Base-by-base conservation (phyloP, 2,329 filamentous ascomycete species). In the Aquanectria penicillioides region DNA sequence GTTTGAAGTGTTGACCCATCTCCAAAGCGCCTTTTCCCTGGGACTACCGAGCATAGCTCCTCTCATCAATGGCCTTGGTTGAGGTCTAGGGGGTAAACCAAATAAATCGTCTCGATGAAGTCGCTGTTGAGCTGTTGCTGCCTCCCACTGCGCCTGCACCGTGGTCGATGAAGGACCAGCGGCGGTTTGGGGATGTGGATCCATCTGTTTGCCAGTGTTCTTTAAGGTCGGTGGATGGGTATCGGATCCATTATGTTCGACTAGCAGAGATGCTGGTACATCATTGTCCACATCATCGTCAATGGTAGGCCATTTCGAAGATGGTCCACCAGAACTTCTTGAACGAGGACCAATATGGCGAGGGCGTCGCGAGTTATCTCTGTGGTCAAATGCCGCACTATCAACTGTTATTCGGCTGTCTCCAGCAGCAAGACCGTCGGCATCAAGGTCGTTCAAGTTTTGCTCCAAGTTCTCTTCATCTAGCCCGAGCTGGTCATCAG, bases 1-100 rank as follows among this genome's bases (percentile, higher is more conserved):
- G 71, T 97, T 95, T 31, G 91, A 87, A 56, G 95, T 92, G 70
- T 97, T 97, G 52, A 92, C 92, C 91, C 94, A 97, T 76, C 92
- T 86, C 89, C 93, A 97, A 80, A 97, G 86, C 4, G 94, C 93
- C 74, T 89, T 90, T 71, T 94, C 90, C 74, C 88, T 71, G 5
- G 78, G 77, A 49, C 72, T 76, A 9, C 75, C 76, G 1, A 72
- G 62, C 17, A 74, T 55, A 13, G 69, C 54, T 38, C 68, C 61
- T 70, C 69, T 57, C 67, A 67, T 31, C 33, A 75, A n/a, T 20
- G 74, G 63, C 63, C 72, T 64, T 48, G 70, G 67, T n/a, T 73
- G 64, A 23, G 65, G 34, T 28, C 63, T 36, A 13, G 55, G 31
- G 6, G 64, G 23, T 6, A 23, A 50, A 17, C 52, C 41, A n/a